These are phyloP conservation scores for Pseudozyma thailandica DNA, from an alignment of 1,284 basidiomycete species.

Conservation along the genomic window DNA sequence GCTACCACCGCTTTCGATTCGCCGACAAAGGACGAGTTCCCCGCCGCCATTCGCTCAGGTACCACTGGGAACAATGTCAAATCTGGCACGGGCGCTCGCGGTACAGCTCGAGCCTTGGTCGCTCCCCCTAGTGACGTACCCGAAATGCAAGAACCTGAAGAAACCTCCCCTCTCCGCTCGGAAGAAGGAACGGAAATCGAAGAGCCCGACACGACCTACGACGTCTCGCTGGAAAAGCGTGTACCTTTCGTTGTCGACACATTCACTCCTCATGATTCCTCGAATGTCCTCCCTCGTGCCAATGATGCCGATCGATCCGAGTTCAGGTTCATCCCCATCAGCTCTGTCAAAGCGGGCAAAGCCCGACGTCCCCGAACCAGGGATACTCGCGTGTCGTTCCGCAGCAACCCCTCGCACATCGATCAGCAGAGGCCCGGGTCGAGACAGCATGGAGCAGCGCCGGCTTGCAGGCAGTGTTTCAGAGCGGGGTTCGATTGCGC, in stretches of 20 bases:
- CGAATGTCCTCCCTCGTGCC: background rate
- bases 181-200: slow-evolving; percentile 41
- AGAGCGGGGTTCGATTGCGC: slow-evolving; percentile 55
- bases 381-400: slow-evolving; percentile 50
- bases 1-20: slow-evolving; percentile 54
- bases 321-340: slow-evolving; percentile 50
- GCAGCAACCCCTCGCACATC: slow-evolving; percentile 37
- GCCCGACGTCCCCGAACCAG: slow-evolving; percentile 43
- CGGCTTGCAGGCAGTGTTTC: slow-evolving; percentile 51
- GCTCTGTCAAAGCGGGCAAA: slow-evolving; percentile 36
- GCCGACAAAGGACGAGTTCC: slow-evolving; percentile 35
- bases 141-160: slow-evolving; percentile 34
- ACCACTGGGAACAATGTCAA: slow-evolving; percentile 4
- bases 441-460: slow-evolving; percentile 27
- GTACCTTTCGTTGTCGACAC: slow-evolving; percentile 34
- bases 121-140: slow-evolving; percentile 54
- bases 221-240: slow-evolving; percentile 15
- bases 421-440: slow-evolving; percentile 18
- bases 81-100: background rate
- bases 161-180: background rate
- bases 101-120: slow-evolving; percentile 23
- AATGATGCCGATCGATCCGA: slow-evolving; percentile 6
- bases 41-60: background rate
- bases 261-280: slow-evolving; percentile 11
- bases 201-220: slow-evolving; percentile 19